Conservation (phyloP, 192 early-diverging fungal genomes). For the Umbelopsis vinacea region DNA sequence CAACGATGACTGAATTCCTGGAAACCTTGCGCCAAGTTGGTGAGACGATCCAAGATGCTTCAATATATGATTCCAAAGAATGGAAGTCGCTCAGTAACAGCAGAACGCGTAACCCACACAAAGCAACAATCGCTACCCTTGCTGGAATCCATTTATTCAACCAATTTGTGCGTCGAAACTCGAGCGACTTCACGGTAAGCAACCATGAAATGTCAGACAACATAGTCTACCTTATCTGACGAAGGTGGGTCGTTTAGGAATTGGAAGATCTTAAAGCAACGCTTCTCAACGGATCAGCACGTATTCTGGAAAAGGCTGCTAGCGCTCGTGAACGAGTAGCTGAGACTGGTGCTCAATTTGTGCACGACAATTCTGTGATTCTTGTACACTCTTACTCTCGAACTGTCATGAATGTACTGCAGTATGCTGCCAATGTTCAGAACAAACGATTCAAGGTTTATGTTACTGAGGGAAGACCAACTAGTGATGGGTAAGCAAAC, state of each 20-base stretch:
- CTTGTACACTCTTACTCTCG: constrained; percentile 96
- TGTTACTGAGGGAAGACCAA: constrained; percentile 89
- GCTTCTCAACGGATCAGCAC: constrained; percentile 68
- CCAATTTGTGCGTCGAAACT: constrained; percentile 65
- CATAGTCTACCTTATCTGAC: background rate
- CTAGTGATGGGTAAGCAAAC: constrained; percentile 62
- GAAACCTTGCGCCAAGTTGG: constrained; percentile 70
- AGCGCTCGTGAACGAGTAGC: constrained; percentile 77
- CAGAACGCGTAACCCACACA: constrained; percentile 36
- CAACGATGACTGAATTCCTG: constrained; percentile 90
- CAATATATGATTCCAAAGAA: constrained; percentile 27
- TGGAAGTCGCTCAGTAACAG: constrained; percentile 6
- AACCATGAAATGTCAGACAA: no score
- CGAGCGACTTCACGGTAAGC: constrained; percentile 63
- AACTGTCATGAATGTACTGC: constrained; percentile 86
- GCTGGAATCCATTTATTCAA: constrained; percentile 90
- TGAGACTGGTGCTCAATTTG: constrained; percentile 77
- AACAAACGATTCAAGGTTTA: constrained; percentile 92
- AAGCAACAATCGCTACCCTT: constrained; percentile 79
- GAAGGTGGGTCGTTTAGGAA: constrained; percentile 44
- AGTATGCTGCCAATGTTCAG: constrained; percentile 66
- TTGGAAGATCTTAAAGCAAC: constrained; percentile 73
- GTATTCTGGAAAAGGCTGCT: constrained; percentile 76
- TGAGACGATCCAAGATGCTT: constrained; percentile 66
- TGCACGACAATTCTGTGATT: constrained; percentile 79